phyloP scores from a whole-genome alignment of 202 grass and related monocot species.

The Eragrostis tef region DNA sequence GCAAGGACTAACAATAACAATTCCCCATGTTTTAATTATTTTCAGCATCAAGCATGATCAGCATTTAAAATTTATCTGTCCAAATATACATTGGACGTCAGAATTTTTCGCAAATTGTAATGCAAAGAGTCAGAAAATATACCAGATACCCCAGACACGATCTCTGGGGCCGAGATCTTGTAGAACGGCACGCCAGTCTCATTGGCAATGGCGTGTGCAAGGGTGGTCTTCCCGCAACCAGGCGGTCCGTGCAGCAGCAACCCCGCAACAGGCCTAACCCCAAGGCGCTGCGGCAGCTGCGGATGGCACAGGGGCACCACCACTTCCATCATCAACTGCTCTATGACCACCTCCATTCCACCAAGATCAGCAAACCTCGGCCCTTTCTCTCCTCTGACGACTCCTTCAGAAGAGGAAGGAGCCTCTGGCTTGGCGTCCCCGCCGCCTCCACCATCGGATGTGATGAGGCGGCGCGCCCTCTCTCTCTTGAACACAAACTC shows the following conservation, averaged over 20 bases:
- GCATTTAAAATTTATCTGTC: background rate
- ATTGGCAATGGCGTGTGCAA: constrained; percentile 85
- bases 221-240: constrained; percentile 84
- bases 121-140: constrained; percentile 6
- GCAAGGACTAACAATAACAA: background rate
- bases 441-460: constrained; percentile 45
- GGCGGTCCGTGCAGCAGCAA: constrained; percentile 84
- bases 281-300: constrained; percentile 63
- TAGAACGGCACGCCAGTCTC: constrained; percentile 85
- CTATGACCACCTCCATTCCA: constrained; percentile 70
- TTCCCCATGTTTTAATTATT: background rate
- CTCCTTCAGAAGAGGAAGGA: background rate
- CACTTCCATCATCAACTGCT: constrained; percentile 89
- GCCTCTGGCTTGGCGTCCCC: constrained; percentile 49
- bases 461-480: constrained; percentile 55
- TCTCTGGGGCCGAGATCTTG: constrained; percentile 80
- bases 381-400: constrained; percentile 36
- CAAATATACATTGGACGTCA: background rate
- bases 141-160: constrained; percentile 87
- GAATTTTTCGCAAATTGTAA: background rate
- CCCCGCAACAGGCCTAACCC: constrained; percentile 70
- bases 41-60: background rate
- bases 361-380: constrained; percentile 72
- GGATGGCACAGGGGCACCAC: constrained; percentile 85
- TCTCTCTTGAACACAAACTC: no score